Conservation (phyloP, 805 yeast genomes). For the Cyberlindnera petersonii region DNA sequence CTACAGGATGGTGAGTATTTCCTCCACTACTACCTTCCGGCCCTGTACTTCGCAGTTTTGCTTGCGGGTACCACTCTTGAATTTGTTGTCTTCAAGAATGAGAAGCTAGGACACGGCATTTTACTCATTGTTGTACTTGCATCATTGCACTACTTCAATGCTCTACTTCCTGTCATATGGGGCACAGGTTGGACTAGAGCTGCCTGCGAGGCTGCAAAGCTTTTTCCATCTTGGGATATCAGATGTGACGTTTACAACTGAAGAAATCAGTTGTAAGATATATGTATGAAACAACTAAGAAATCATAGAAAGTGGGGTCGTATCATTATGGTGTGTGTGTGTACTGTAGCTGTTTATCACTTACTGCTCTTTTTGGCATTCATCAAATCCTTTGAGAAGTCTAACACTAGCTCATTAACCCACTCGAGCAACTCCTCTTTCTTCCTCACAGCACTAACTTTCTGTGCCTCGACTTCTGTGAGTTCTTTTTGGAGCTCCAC, state of each 20-base stretch:
- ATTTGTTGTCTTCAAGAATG: slow-evolving; percentile 32
- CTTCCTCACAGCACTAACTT: slow-evolving; percentile 51
- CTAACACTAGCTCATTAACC: slow-evolving; percentile 63
- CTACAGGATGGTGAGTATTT: slow-evolving; percentile 30
- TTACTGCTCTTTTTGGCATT: slow-evolving; percentile 27
- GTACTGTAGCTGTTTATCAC: no score
- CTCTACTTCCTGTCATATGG: slow-evolving; percentile 41
- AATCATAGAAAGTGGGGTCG: no score
- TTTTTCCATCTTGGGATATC: slow-evolving; percentile 42
- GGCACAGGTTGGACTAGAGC: slow-evolving; percentile 44
- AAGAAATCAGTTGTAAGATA: no score
- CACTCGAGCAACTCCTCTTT: slow-evolving; percentile 59
- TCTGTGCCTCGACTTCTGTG: slow-evolving; percentile 52
- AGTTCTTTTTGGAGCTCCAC: slow-evolving; percentile 59
- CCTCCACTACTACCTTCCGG: slow-evolving; percentile 45
- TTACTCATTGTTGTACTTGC: slow-evolving; percentile 20
- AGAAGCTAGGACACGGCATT: slow-evolving; percentile 27
- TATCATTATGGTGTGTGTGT: no score
- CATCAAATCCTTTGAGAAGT: slow-evolving; percentile 37
- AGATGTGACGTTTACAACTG: slow-evolving; percentile 33
- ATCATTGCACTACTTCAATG: slow-evolving; percentile 27
- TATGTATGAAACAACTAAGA: no score
- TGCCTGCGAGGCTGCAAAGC: slow-evolving; percentile 35
- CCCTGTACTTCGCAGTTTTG: slow-evolving; percentile 47
- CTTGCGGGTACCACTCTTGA: slow-evolving; percentile 43